Conservation (phyloP, 352 stramenopile species). For the Globisporangium viniferum region DNA sequence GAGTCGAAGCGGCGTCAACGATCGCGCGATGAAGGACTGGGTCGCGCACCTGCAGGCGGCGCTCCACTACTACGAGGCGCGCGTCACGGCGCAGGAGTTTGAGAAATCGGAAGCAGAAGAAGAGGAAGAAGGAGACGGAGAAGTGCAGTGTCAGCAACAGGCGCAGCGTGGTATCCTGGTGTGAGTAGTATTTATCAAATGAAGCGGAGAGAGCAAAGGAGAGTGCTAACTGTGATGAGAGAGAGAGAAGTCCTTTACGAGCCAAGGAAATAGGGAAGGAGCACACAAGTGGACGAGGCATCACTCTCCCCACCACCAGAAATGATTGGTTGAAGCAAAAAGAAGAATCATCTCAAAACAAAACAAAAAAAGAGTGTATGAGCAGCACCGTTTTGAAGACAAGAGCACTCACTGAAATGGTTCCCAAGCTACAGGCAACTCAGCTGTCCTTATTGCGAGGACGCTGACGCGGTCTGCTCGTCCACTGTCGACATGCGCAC, state of each 20-base stretch:
- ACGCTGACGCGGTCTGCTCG: constrained; percentile 14
- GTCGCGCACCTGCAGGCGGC: constrained; percentile 5
- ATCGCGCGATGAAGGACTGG: constrained; percentile 8
- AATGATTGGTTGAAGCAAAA: too few species aligned
- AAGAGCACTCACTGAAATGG: background rate
- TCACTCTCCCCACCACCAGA: too few species aligned
- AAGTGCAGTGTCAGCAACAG: background rate
- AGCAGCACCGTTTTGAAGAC: background rate
- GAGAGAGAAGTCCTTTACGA: too few species aligned
- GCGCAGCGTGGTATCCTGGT: background rate
- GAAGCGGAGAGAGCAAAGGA: background rate
- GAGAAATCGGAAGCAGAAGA: background rate
- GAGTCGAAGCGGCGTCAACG: background rate
- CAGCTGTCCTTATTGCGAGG: background rate
- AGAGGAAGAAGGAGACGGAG: background rate
- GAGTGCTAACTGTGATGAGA: background rate
- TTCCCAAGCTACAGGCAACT: background rate
- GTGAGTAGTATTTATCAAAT: background rate
- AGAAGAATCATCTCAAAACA: background rate
- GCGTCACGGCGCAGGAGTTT: background rate
- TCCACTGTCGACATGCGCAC: constrained; percentile 46
- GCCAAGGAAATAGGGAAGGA: too few species aligned
- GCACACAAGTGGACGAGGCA: too few species aligned
- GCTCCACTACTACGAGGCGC: constrained; percentile 2
- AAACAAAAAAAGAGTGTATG: constrained; percentile 5